Evolutionary conservation across 2,329 filamentous ascomycete genomes (phyloP), one percentile per base, ranked within the genome.

Genomic region (Geosmithia flava): DNA sequence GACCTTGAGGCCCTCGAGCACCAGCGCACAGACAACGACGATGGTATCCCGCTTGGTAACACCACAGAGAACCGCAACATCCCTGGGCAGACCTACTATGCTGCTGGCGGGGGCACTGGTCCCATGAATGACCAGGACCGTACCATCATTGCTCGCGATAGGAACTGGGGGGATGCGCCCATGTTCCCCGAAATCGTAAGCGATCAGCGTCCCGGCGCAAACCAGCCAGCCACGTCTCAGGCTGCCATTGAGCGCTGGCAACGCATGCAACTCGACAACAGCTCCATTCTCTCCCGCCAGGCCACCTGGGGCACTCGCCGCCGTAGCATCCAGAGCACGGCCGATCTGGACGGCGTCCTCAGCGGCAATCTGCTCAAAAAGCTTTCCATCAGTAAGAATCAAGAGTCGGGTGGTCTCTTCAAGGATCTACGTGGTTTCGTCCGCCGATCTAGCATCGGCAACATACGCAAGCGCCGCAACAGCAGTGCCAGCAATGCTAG

Each of bases 221-320:
- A 65, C 44, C 75, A 79, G 52, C 76, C 75, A 1, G 61, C 68
- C 47, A 68, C 70, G 1, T 73, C 76, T 1, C 67, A 75, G 42
- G 74, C 65, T 16, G 76, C 76, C 10, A 80, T 81, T 19, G 67
- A 68, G 42, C 67, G 56, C 40, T 80, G 75, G 48, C 65, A 77
- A 53, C 65, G 64, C 11, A 68, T 75, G 66, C 73, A 66, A 48
- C 68, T 67, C 19, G 76, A 80, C 52, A 79, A 69, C 45, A 73
- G 71, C 27, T 83, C 80, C 0, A 67, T 81, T 11, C 61, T 80
- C 10, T 83, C 80, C 2, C 69, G 76, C 52, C 74, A 80, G 15
- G 83, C 83, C 17, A 87, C 83, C 0, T 81, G 83, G 71, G 83
- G 83, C 16, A 87, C 83, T 2, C 74, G 78, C 7, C 75, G 81